phyloP scores from a whole-genome alignment of 495 filamentous ascomycete genomes.

The Penicillium bovifimosum region DNA sequence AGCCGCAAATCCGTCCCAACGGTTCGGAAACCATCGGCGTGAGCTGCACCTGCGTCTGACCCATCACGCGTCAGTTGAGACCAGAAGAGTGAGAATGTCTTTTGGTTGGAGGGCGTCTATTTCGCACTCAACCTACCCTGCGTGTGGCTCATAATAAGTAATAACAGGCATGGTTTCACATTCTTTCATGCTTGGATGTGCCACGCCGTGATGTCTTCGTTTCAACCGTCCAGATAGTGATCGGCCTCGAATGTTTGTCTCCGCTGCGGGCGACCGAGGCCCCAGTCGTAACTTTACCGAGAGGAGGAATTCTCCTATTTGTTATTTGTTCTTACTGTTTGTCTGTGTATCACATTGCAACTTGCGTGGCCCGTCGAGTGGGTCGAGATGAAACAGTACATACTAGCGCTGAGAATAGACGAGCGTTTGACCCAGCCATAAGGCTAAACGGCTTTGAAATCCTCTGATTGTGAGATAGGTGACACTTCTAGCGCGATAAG shows the following conservation, averaged over 20 bases:
- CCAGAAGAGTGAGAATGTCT: slow-evolving; percentile 9
- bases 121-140: slow-evolving; percentile 2
- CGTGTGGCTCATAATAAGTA: slow-evolving; percentile 6
- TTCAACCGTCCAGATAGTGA: slow-evolving; percentile 9
- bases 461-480: no score
- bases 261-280: neutral
- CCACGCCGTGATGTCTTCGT: slow-evolving; percentile 2
- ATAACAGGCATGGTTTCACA: neutral
- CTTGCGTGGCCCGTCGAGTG: neutral
- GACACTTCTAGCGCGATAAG: neutral
- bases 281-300: neutral
- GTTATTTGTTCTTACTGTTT: neutral
- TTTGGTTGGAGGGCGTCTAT: slow-evolving; percentile 6
- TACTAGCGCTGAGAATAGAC: neutral
- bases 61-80: slow-evolving; percentile 34
- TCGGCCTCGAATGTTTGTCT: slow-evolving; percentile 4
- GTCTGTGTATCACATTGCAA: slow-evolving; percentile 7
- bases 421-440: slow-evolving; percentile 8
- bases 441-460: neutral
- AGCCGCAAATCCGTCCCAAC: neutral
- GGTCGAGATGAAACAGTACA: slow-evolving; percentile 3
- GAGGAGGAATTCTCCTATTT: neutral
- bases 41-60: slow-evolving; percentile 28
- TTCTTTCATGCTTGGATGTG: slow-evolving; percentile 9
- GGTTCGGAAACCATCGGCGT: slow-evolving; percentile 4